Conservation (phyloP, 352 stramenopile genomes). For the Phytophthora citricola region DNA sequence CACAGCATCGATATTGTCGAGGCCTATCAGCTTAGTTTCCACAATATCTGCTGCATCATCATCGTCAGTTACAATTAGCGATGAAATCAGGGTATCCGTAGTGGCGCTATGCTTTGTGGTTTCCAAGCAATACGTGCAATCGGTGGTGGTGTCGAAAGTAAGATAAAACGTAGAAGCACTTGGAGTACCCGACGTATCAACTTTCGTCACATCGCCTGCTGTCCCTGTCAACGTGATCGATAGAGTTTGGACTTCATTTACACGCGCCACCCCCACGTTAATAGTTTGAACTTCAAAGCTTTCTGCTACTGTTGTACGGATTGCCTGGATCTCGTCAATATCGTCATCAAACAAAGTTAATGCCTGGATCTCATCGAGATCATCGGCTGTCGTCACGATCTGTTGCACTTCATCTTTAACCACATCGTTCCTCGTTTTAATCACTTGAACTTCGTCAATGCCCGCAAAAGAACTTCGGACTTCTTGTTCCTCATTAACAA, state of each 20-base stretch:
- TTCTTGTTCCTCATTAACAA: slow-evolving; percentile 97
- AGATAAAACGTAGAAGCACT: slow-evolving; percentile 40
- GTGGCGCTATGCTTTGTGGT: slow-evolving; percentile 42
- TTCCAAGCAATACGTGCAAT: slow-evolving; percentile 70
- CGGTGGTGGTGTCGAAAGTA: slow-evolving; percentile 57
- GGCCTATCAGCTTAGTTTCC: slow-evolving; percentile 35
- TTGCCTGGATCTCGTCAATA: slow-evolving; percentile 92
- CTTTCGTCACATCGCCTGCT: slow-evolving; percentile 8
- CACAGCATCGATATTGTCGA: slow-evolving; percentile 72
- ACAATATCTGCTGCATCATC: slow-evolving; percentile 24
- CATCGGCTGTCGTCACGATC: slow-evolving; percentile 91
- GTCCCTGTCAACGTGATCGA: slow-evolving; percentile 71
- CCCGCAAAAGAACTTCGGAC: slow-evolving; percentile 90
- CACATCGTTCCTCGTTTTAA: slow-evolving; percentile 70
- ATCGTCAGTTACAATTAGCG: slow-evolving; percentile 38
- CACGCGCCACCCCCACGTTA: slow-evolving; percentile 70
- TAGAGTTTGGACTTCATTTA: slow-evolving; percentile 89
- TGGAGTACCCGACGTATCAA: slow-evolving; percentile 36
- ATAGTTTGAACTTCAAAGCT: slow-evolving; percentile 91
- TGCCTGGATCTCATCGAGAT: slow-evolving; percentile 93
- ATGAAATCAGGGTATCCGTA: slow-evolving; percentile 49
- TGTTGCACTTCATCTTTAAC: slow-evolving; percentile 93
- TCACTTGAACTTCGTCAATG: slow-evolving; percentile 89
- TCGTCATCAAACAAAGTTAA: slow-evolving; percentile 83
- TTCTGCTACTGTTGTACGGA: slow-evolving; percentile 81